Evolutionary conservation across 2,329 filamentous ascomycete species (phyloP).

Genomic region (Pseudogymnoascus sp.): DNA sequence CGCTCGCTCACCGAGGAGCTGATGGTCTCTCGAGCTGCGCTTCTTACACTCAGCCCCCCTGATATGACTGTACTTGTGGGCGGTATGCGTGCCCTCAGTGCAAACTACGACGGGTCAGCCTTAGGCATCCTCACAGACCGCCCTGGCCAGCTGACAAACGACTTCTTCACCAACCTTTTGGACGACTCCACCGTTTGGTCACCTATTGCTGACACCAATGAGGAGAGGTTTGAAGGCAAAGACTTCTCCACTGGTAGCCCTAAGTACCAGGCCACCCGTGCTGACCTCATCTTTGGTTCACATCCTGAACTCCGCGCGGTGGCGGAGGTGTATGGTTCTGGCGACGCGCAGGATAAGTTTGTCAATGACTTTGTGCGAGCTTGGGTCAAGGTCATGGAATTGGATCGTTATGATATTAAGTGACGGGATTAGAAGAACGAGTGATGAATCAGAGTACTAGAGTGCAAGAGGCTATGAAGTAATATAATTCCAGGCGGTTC

Average conservation of each 20-base stretch:
- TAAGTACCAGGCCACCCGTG: conserved; percentile 49
- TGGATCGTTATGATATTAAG: conserved; percentile 46
- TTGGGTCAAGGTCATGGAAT: conserved; percentile 52
- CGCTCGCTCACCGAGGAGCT: conserved; percentile 46
- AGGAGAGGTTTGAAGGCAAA: conserved; percentile 43
- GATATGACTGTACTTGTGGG: conserved; percentile 48
- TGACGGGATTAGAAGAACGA: background rate
- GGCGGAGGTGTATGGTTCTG: conserved; percentile 45
- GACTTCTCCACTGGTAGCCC: conserved; percentile 46
- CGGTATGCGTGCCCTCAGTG: conserved; percentile 46
- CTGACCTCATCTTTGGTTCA: conserved; percentile 48
- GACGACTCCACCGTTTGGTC: conserved; percentile 47
- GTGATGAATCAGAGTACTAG: background rate
- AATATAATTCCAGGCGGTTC: background rate
- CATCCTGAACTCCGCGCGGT: conserved; percentile 50
- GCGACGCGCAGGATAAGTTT: conserved; percentile 43
- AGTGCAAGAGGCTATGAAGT: background rate
- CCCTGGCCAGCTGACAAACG: conserved; percentile 48
- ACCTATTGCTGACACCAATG: conserved; percentile 28
- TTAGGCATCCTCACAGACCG: conserved; percentile 46
- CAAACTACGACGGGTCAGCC: conserved; percentile 47
- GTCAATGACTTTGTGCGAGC: conserved; percentile 48
- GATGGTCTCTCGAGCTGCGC: conserved; percentile 48
- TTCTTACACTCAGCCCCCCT: conserved; percentile 46
- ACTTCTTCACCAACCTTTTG: conserved; percentile 54